Evolutionary conservation across 2,329 filamentous ascomycete species (phyloP), one percentile per base, ranked within the genome.

Genomic region (Venturia aucupariae): DNA sequence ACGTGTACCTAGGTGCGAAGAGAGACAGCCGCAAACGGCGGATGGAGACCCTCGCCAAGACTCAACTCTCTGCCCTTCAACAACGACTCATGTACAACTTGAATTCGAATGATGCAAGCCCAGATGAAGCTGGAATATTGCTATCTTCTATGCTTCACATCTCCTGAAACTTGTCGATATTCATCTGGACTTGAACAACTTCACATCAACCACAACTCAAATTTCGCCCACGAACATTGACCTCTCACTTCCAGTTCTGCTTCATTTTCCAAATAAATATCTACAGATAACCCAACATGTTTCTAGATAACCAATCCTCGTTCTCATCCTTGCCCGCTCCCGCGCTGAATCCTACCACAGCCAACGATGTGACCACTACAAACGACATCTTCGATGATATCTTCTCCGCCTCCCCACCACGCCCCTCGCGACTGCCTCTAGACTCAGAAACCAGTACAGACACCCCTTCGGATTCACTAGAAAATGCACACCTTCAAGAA

Each of bases 371-470:
- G 15, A 42, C 41, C 13, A 42, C 24, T n/a, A 61, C 38, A 61
- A 46, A 61, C 41, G 59, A 61, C 59, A 39, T 41, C 13, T 61
- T 39, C n/a, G 22, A 32, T n/a, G 39, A 46, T 24, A 17, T 51
- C 41, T 62, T 51, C 61, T 35, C 42, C 13, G 27, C 59, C 59
- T 42, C 38, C 19, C 59, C 59, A n/a, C 51, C 51, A 10, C 51
- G 30, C 22, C 30, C 51, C 51, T 51, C 46, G 4, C 46, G 22
- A 3, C 7, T 15, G 4, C 22, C 46, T 7, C 24, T 27, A 51
- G n/a, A 24, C 35, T 42, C 27, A 61, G 35, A 61, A 41, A n/a
- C 27, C 3, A 62, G 0, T 4, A 35, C 32, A 13, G 24, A 62
- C 7, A 27, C 6, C n/a, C 30, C 30, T 6, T 3, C 35, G 27